Evolutionary conservation across 352 stramenopile genomes (phyloP).

Genomic region (Pythium periplocum): DNA sequence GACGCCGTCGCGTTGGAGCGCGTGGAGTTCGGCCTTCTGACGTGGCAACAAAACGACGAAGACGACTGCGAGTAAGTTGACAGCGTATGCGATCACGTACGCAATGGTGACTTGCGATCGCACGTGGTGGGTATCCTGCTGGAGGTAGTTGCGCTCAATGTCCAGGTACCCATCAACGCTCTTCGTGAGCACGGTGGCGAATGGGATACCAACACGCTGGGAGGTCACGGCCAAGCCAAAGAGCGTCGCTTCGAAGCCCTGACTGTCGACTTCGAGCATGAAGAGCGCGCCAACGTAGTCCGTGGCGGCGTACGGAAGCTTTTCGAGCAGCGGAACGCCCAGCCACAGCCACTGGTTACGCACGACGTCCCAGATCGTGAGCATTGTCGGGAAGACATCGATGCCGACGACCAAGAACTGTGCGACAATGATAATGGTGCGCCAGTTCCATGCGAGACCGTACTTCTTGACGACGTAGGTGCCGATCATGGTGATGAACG

Average conservation of each 20-base stretch:
- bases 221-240: slow-evolving; percentile 42
- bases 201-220: slow-evolving; percentile 37
- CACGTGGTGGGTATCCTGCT: slow-evolving; percentile 22
- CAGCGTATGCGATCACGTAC: slow-evolving; percentile 51
- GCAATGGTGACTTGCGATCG: slow-evolving; percentile 44
- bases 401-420: slow-evolving; percentile 39
- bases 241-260: slow-evolving; percentile 43
- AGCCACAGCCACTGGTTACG: slow-evolving; percentile 70
- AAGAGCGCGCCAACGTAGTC: slow-evolving; percentile 44
- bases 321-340: slow-evolving; percentile 44
- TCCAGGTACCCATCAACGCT: slow-evolving; percentile 47
- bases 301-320: slow-evolving; percentile 39
- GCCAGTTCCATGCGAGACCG: slow-evolving; percentile 57
- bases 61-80: slow-evolving; percentile 40
- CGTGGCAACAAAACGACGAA: slow-evolving; percentile 42
- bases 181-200: slow-evolving; percentile 54
- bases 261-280: slow-evolving; percentile 43
- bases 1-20: slow-evolving; percentile 32
- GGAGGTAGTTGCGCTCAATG: slow-evolving; percentile 24
- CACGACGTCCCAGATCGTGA: slow-evolving; percentile 65
- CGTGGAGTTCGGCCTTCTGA: slow-evolving; percentile 44
- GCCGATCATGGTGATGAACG: slow-evolving; percentile 30
- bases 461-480: slow-evolving; percentile 37
- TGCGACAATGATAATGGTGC: slow-evolving; percentile 27
- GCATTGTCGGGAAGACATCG: slow-evolving; percentile 40